These are phyloP conservation scores for Skeletonema tropicum DNA, from an alignment of 108 stramenopile species.

Conservation along the genomic window DNA sequence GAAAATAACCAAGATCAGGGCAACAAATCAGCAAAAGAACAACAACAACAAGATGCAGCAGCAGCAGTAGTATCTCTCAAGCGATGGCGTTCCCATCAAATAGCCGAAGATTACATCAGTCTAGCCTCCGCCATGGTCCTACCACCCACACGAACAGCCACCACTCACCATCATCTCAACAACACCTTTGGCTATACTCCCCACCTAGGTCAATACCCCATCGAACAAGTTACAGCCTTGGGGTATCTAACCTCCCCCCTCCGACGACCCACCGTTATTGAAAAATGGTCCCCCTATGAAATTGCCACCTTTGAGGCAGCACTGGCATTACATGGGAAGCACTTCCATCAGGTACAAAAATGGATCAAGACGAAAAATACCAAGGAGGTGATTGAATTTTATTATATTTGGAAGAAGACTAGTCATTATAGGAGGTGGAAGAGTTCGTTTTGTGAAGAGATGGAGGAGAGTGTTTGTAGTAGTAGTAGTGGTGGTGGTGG, in stretches of 20 bases:
- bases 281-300: constrained; percentile 90
- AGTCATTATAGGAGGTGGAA: constrained; percentile 91
- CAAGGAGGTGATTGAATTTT: constrained; percentile 93
- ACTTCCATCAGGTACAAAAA: constrained; percentile 72
- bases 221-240: constrained; percentile 63
- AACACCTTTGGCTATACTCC: constrained; percentile 62
- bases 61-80: background rate
- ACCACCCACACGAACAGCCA: constrained; percentile 28
- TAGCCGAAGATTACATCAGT: constrained; percentile 75
- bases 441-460: constrained; percentile 46
- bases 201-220: constrained; percentile 51
- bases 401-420: constrained; percentile 98
- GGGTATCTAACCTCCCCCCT: constrained; percentile 70
- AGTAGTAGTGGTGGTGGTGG: background rate
- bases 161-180: constrained; percentile 50
- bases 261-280: constrained; percentile 78
- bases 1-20: no score
- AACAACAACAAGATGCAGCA: no score
- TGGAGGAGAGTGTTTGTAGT: constrained; percentile 9
- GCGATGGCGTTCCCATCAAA: constrained; percentile 58
- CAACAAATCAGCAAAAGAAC: no score
- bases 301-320: constrained; percentile 87
- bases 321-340: constrained; percentile 82
- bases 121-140: constrained; percentile 54
- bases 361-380: constrained; percentile 80